These are phyloP conservation scores for Candida labiduridarum DNA, from an alignment of 1,139 yeast genomes.

Conservation along the genomic window DNA sequence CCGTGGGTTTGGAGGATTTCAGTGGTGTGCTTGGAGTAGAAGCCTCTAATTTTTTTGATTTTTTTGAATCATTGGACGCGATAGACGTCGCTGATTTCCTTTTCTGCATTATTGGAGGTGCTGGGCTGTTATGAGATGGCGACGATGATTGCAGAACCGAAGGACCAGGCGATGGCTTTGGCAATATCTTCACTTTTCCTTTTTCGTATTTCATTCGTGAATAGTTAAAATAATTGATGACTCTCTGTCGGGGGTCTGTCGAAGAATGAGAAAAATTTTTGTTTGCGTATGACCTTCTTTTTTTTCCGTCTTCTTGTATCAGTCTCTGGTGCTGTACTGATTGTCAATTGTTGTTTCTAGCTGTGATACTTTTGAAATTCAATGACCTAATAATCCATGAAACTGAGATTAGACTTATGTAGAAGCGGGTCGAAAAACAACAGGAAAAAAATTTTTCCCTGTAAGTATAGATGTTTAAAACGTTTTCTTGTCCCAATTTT, in stretches of 20 bases:
- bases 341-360: neutral
- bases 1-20: slow-evolving; percentile 31
- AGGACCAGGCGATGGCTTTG: slow-evolving; percentile 23
- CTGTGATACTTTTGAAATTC: neutral
- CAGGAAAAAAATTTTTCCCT: neutral
- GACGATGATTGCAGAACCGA: slow-evolving; percentile 14
- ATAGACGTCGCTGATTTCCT: slow-evolving; percentile 11
- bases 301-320: neutral
- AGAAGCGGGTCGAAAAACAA: neutral
- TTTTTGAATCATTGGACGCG: neutral
- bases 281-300: neutral
- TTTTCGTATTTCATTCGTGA: slow-evolving; percentile 26
- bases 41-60: slow-evolving; percentile 1
- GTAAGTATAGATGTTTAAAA: neutral
- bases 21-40: slow-evolving; percentile 8
- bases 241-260: neutral
- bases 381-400: neutral
- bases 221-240: neutral
- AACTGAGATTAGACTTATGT: neutral
- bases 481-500: neutral
- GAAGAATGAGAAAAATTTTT: neutral
- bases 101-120: slow-evolving; percentile 10
- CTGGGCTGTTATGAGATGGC: slow-evolving; percentile 4
- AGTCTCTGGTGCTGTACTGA: neutral
- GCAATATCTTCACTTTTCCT: slow-evolving; percentile 36